A percentile compares a stretch with the other conserved stretches of the same genome.
phyloP scores from a whole-genome alignment of 345 rosid species.

The Euphorbia peplus region DNA sequence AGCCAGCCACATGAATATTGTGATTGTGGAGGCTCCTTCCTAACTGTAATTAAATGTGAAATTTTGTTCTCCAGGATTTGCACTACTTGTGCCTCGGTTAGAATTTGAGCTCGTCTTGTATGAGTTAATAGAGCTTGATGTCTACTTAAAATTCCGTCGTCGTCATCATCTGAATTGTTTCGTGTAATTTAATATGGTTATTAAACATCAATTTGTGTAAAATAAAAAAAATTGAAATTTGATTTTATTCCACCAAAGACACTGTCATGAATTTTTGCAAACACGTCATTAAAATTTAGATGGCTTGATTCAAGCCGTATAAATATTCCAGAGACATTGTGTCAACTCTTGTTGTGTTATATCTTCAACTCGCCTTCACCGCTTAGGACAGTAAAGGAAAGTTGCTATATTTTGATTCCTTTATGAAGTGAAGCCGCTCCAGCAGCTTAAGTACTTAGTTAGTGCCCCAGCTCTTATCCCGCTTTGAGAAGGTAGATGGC shows the following conservation, averaged over 20 bases:
- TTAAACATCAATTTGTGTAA: too few species aligned
- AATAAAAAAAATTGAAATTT: too few species aligned
- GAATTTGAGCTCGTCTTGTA: background rate
- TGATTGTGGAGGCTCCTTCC: background rate
- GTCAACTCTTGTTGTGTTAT: too few species aligned
- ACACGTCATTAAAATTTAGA: too few species aligned
- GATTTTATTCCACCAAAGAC: too few species aligned
- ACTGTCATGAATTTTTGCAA: too few species aligned
- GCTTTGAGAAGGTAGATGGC: background rate
- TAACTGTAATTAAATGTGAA: conserved; percentile 4
- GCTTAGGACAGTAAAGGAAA: too few species aligned
- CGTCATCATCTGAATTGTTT: background rate
- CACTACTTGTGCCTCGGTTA: background rate
- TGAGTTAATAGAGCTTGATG: background rate
- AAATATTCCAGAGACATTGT: too few species aligned
- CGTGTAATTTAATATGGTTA: background rate
- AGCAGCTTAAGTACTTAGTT: background rate
- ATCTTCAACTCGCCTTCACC: too few species aligned
- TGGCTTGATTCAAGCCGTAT: too few species aligned
- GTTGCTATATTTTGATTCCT: background rate
- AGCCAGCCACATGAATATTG: background rate
- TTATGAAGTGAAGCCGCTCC: background rate
- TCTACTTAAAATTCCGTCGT: background rate
- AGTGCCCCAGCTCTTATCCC: background rate
- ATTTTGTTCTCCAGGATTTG: conserved; percentile 1